phyloP scores from a whole-genome alignment of 1,284 basidiomycete genomes.

The Caloboletus firmus region DNA sequence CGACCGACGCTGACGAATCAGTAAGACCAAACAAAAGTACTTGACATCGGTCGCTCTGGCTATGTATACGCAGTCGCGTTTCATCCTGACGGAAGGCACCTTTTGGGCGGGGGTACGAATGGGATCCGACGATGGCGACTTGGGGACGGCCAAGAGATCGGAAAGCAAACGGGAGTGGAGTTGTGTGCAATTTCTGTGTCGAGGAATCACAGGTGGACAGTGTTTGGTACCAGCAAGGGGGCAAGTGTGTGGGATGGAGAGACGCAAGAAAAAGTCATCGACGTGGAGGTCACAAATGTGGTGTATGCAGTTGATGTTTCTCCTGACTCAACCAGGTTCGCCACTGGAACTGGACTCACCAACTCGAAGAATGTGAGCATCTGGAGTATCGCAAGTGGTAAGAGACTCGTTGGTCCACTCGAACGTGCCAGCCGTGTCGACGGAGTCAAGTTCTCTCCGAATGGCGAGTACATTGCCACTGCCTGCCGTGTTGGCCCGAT shows the following conservation, averaged over 20 bases:
- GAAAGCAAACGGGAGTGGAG: neutral
- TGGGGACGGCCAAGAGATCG: neutral
- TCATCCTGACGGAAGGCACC: neutral
- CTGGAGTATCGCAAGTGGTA: neutral
- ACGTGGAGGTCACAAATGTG: neutral
- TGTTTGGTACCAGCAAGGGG: neutral
- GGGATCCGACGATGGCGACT: neutral
- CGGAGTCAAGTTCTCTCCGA: neutral
- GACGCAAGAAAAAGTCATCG: neutral
- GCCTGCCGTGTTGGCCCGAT: neutral
- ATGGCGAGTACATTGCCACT: neutral
- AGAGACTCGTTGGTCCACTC: neutral
- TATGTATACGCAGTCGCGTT: neutral
- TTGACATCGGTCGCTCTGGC: neutral
- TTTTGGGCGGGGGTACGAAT: neutral
- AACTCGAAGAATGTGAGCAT: neutral
- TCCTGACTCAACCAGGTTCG: neutral
- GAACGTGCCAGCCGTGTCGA: fast-evolving
- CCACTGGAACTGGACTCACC: neutral
- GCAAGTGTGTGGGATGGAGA: neutral
- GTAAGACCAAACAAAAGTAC: neutral
- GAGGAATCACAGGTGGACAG: neutral
- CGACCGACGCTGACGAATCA: neutral
- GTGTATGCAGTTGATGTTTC: neutral
- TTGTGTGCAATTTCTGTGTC: neutral